phyloP scores from a whole-genome alignment of 2,329 filamentous ascomycete genomes.

The Seiridium unicorne region DNA sequence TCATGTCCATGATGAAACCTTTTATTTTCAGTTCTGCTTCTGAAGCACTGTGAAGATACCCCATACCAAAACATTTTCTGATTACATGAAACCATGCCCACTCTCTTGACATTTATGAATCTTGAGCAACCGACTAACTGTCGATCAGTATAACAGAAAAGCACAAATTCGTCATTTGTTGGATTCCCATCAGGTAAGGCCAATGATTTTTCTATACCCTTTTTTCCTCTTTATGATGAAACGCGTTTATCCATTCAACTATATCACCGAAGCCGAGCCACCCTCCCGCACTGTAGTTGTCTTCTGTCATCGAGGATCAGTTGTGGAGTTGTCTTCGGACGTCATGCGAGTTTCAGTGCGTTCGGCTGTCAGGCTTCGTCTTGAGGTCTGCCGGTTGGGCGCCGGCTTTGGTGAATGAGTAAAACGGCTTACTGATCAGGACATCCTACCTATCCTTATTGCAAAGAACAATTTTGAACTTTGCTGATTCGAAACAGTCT shows the following conservation, averaged over 20 bases:
- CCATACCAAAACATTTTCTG: conserved; percentile 64
- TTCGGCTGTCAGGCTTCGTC: conserved; percentile 52
- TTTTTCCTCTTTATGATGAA: conserved; percentile 46
- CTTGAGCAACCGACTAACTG: background rate
- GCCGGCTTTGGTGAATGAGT: conserved; percentile 66
- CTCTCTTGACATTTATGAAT: conserved; percentile 8
- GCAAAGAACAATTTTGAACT: background rate
- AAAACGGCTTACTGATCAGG: conserved; percentile 64
- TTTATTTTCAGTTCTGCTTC: conserved; percentile 70
- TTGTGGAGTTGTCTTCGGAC: conserved; percentile 67
- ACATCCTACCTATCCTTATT: background rate
- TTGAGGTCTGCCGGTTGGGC: conserved; percentile 46
- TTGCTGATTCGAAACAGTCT: conserved; percentile 13
- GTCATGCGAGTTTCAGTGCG: conserved; percentile 63
- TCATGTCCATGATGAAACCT: conserved; percentile 61
- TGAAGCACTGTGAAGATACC: conserved; percentile 66
- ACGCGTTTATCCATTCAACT: conserved; percentile 77
- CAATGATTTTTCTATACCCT: background rate
- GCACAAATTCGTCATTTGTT: too few species aligned
- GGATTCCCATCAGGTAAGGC: background rate
- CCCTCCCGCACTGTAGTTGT: conserved; percentile 68
- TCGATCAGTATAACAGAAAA: background rate
- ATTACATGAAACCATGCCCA: conserved; percentile 21
- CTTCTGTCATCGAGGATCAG: conserved; percentile 58
- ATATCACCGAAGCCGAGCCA: conserved; percentile 66